phyloP scores from a whole-genome alignment of 2,329 filamentous ascomycete species.

The Aspergillus felis region DNA sequence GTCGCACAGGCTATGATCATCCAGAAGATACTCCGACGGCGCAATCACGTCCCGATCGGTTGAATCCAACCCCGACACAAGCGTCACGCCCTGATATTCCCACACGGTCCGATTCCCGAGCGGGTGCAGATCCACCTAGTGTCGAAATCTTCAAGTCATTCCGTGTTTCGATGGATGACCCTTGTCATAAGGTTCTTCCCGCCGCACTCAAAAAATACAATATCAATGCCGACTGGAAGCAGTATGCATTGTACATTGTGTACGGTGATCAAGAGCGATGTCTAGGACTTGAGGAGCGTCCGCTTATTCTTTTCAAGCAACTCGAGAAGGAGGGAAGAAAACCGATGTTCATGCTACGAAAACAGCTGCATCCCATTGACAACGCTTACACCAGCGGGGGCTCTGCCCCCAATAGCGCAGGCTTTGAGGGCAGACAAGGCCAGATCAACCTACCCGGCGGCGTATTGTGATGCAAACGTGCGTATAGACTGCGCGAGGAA shows the following conservation, averaged over 20 bases:
- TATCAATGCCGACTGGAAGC: conserved; percentile 95
- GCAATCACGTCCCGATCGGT: conserved; percentile 30
- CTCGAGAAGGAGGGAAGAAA: conserved; percentile 95
- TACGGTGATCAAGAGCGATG: conserved; percentile 98
- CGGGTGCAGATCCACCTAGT: conserved; percentile 34
- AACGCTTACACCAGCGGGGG: conserved; percentile 17
- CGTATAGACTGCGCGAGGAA: conserved; percentile 1
- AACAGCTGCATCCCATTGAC: conserved; percentile 54
- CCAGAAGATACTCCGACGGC: conserved; percentile 32
- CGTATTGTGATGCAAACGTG: conserved; percentile 21
- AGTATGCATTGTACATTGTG: conserved; percentile 96
- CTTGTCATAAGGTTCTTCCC: conserved; percentile 93
- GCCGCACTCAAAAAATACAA: conserved; percentile 97
- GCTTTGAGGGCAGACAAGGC: conserved; percentile 26
- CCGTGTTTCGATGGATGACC: conserved; percentile 95
- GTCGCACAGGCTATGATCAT: conserved; percentile 35
- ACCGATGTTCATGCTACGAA: conserved; percentile 96
- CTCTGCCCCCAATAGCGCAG: conserved; percentile 29
- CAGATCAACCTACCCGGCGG: conserved; percentile 33
- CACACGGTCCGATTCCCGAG: conserved; percentile 28
- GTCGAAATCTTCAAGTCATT: conserved; percentile 99
- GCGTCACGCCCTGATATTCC: conserved; percentile 30
- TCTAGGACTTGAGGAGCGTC: conserved; percentile 85
- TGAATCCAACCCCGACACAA: conserved; percentile 29
- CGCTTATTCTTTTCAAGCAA: conserved; percentile 94